phyloP scores from a whole-genome alignment of 805 yeast species.

The Metschnikowia dekortorum region DNA sequence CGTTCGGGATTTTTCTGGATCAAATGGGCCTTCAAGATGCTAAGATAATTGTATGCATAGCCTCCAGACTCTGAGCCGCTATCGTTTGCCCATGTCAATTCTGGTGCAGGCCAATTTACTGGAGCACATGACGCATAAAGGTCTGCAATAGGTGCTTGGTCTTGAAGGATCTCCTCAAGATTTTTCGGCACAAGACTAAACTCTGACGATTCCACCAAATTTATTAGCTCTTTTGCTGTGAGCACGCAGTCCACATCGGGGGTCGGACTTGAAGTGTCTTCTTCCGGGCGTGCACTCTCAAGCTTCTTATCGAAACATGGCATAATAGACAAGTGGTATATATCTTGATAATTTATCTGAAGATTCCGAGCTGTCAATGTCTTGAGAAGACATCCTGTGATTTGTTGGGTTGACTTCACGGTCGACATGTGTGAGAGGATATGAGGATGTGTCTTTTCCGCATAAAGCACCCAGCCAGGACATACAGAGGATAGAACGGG shows the following conservation, averaged over 20 bases:
- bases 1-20: slow-evolving; percentile 14
- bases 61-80: slow-evolving; percentile 89
- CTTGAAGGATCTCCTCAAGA: not conserved
- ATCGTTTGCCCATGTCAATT: slow-evolving; percentile 66
- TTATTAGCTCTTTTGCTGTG: slow-evolving; percentile 82
- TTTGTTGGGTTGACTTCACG: slow-evolving; percentile 89
- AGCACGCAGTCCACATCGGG: slow-evolving; percentile 89
- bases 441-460: slow-evolving; percentile 92
- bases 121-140: slow-evolving; percentile 46
- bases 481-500: slow-evolving; percentile 74
- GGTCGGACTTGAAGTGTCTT: slow-evolving; percentile 4
- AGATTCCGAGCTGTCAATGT: slow-evolving; percentile 35
- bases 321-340: slow-evolving; percentile 87
- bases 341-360: slow-evolving; percentile 27
- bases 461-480: slow-evolving; percentile 96
- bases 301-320: slow-evolving; percentile 96
- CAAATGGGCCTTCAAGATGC: slow-evolving; percentile 29
- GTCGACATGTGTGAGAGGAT: slow-evolving; percentile 65
- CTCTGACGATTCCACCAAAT: slow-evolving; percentile 56
- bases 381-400: slow-evolving; percentile 78
- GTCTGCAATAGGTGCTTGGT: slow-evolving; percentile 8
- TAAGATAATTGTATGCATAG: slow-evolving; percentile 67
- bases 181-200: slow-evolving; percentile 24
- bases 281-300: slow-evolving; percentile 85
- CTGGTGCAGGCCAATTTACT: slow-evolving; percentile 53